These are phyloP conservation scores for Rhodotorula sp. DNA, from an alignment of 1,284 basidiomycete species.

Conservation along the genomic window DNA sequence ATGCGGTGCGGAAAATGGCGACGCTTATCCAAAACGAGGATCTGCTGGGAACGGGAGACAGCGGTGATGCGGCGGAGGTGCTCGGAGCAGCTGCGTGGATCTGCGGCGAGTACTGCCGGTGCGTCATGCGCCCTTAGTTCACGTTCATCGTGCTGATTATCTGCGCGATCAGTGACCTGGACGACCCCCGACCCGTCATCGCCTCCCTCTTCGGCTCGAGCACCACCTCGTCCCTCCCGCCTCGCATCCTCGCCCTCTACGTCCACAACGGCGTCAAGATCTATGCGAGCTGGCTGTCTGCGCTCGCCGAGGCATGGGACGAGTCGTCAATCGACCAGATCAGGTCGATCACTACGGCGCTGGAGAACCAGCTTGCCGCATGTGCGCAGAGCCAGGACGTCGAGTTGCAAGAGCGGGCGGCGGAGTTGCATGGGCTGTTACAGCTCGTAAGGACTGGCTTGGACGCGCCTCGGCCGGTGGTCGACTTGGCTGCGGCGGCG, in stretches of 20 bases:
- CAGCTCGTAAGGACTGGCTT: constrained; percentile 29
- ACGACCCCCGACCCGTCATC: constrained; percentile 44
- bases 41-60: constrained; percentile 55
- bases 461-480: constrained; percentile 22
- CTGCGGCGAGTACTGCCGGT: constrained; percentile 87
- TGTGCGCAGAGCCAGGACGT: constrained; percentile 55
- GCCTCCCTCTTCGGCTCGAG: constrained; percentile 60
- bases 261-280: constrained; percentile 82
- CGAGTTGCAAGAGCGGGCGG: constrained; percentile 79
- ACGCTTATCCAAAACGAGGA: constrained; percentile 73
- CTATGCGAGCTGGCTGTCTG: constrained; percentile 77
- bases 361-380: constrained; percentile 32
- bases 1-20: constrained; percentile 76
- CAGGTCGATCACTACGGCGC: constrained; percentile 30
- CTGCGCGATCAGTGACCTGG: constrained; percentile 40
- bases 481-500: neutral
- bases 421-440: constrained; percentile 23
- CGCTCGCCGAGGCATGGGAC: constrained; percentile 71
- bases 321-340: constrained; percentile 55
- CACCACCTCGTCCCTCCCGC: constrained; percentile 56
- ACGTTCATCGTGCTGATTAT: fast-evolving
- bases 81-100: constrained; percentile 93
- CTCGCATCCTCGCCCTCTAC: constrained; percentile 68
- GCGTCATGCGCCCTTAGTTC: constrained; percentile 42
- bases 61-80: constrained; percentile 65